Conservation (phyloP, 2,329 filamentous ascomycete genomes). For the Grosmannia clavigera region DNA sequence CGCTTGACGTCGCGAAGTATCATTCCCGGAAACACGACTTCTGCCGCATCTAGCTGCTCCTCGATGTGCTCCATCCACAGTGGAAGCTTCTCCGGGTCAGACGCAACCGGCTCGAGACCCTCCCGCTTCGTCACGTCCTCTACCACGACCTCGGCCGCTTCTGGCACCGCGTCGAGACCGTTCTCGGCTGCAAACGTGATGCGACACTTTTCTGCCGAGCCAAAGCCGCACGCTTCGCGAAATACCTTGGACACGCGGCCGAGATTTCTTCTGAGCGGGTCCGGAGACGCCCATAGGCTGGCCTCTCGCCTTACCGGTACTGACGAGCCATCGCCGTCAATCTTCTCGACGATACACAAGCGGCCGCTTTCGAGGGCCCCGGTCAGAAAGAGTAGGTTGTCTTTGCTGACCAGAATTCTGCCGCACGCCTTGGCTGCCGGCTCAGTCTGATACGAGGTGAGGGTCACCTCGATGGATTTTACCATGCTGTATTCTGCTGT, state of each 20-base stretch:
- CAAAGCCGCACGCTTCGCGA: constrained; percentile 59
- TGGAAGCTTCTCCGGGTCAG: constrained; percentile 18
- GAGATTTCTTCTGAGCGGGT: constrained; percentile 15
- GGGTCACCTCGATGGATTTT: constrained; percentile 4
- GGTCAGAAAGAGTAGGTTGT: constrained; percentile 12
- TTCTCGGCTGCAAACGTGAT: constrained; percentile 37
- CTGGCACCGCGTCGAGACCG: constrained; percentile 29
- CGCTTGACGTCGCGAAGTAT: constrained; percentile 52
- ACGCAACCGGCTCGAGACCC: constrained; percentile 12
- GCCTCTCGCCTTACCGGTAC: constrained; percentile 7
- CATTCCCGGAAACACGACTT: constrained; percentile 58
- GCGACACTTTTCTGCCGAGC: constrained; percentile 51
- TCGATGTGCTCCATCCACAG: constrained; percentile 26
- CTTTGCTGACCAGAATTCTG: constrained; percentile 12
- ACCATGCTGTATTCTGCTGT: constrained; percentile 1
- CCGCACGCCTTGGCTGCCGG: constrained; percentile 7
- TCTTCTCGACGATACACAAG: constrained; percentile 10
- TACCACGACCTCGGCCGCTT: constrained; percentile 46
- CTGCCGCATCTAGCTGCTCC: constrained; percentile 31
- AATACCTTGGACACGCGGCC: constrained; percentile 58
- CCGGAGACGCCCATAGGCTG: constrained; percentile 5
- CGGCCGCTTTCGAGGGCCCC: constrained; percentile 10
- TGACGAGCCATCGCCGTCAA: background rate
- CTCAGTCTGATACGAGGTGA: constrained; percentile 3
- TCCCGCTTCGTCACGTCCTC: constrained; percentile 39